These are phyloP conservation scores for Clarireedia paspali DNA, from an alignment of 2,329 filamentous ascomycete genomes.

Conservation along the genomic window DNA sequence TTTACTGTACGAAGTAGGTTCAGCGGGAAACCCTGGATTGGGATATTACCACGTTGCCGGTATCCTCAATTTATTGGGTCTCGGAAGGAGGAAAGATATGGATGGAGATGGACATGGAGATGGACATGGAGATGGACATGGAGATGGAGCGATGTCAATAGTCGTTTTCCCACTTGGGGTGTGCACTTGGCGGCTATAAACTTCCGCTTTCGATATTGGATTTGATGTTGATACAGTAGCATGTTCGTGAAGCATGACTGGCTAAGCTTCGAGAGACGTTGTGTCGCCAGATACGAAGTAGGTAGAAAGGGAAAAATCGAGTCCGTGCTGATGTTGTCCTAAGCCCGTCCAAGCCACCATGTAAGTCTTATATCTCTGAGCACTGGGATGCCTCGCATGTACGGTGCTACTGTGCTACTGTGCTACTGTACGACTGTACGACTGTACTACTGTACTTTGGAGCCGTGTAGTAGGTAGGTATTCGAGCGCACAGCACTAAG, in stretches of 20 bases:
- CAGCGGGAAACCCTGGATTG: constrained; percentile 1
- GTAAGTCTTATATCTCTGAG: not conserved
- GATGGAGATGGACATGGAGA: too few species aligned
- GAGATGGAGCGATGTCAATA: not conserved
- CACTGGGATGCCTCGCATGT: too few species aligned
- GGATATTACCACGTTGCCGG: constrained; percentile 4
- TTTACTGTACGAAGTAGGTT: not conserved
- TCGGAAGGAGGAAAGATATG: not conserved
- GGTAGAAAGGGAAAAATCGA: too few species aligned
- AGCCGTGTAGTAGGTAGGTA: not conserved
- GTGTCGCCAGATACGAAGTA: too few species aligned
- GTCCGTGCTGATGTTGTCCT: too few species aligned
- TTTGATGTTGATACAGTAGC: not conserved
- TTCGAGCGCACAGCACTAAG: not conserved
- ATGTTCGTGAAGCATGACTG: too few species aligned
- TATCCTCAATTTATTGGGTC: constrained; percentile 1
- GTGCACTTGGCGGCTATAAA: too few species aligned
- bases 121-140: not conserved
- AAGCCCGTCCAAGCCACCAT: not conserved
- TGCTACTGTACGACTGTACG: too few species aligned
- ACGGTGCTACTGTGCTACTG: too few species aligned
- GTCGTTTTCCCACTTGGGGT: not conserved
- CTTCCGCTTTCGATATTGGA: too few species aligned
- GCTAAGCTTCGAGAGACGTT: too few species aligned
- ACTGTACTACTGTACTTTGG: too few species aligned